Base-by-base conservation (phyloP, 345 rosid species). In the Eucalyptus victrix region DNA sequence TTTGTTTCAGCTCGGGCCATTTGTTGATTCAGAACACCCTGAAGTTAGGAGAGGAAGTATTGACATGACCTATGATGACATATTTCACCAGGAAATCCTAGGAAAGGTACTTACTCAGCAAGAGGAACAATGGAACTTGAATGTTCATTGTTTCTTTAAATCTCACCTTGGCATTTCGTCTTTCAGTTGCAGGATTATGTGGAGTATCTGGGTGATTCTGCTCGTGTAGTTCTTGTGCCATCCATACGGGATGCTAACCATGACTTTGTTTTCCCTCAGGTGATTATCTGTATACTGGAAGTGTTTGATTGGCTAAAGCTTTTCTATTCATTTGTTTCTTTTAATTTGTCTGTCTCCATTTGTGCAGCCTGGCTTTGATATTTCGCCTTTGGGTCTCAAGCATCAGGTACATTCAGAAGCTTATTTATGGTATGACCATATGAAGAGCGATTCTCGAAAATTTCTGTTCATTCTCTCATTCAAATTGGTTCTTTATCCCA, bases 261-360 rank as follows among this genome's bases (percentile, higher is more conserved):
- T 91, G 98, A 96, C 91, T 94, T 94, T 86, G 95, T 98, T 92
- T 98, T 96, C 94, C 99, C 99, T 87, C 99, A 97, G 99, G 99
- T 97, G 88, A 94, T 86, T 86, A 80, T 91, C 60, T 7, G 51
- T 13, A 32, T 32, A 23, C 28, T 88, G 30, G 76, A 32, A 34
- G 8, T 42, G 60, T 12, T 32, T 50, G 86, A 42, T 45, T 88
- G 32, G n/a, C 56, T 30, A 56, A 72, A 16, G 47, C 14, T n/a
- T 86, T n/a, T 34, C 62, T 76, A 90, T 28, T 17, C 12, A 19
- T 30, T 40, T 28, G 65, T 54, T 44, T 42, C 81, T 19, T 42
- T 40, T 34, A 65, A 80, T 44, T 60, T 86, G 87, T 89, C 51
- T 26, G 34, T 47, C 67, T 53, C 50, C 26, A 30, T 40, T 91